Evolutionary conservation across 2,329 filamentous ascomycete genomes (phyloP).

Genomic region (Xylariaceae sp.): DNA sequence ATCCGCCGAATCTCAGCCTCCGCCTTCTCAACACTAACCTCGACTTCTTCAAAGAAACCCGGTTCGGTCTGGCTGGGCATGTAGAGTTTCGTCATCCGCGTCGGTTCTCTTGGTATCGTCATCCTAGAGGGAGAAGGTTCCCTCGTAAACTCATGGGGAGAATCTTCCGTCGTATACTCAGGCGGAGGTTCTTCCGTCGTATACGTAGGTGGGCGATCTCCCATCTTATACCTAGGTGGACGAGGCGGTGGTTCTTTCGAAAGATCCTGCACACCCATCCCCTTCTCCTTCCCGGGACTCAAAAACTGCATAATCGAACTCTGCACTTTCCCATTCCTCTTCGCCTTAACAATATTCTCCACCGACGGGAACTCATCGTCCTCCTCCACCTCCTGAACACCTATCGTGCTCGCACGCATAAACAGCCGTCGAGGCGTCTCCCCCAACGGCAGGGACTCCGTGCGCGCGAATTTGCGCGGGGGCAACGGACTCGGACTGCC

Average conservation of each 20-base stretch:
- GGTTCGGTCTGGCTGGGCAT: constrained; percentile 34
- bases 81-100: constrained; percentile 36
- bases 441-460: constrained; percentile 26
- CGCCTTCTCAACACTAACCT: constrained; percentile 29
- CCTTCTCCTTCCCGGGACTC: constrained; percentile 6
- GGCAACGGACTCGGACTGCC: constrained; percentile 18
- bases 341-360: constrained; percentile 11
- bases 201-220: too few species aligned
- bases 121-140: too few species aligned
- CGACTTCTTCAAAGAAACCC: constrained; percentile 38
- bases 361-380: constrained; percentile 26
- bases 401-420: constrained; percentile 23
- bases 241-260: too few species aligned
- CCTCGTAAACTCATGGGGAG: too few species aligned
- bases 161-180: too few species aligned
- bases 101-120: constrained; percentile 1
- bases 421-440: constrained; percentile 7
- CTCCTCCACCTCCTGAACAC: background rate
- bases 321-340: too few species aligned
- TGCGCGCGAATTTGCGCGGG: constrained; percentile 27
- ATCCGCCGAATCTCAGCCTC: constrained; percentile 17
- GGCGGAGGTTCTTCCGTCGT: too few species aligned
- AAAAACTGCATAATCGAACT: too few species aligned
- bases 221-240: too few species aligned
- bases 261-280: constrained; percentile 8